phyloP scores from a whole-genome alignment of 352 stramenopile species.

The Peronospora destructor region DNA sequence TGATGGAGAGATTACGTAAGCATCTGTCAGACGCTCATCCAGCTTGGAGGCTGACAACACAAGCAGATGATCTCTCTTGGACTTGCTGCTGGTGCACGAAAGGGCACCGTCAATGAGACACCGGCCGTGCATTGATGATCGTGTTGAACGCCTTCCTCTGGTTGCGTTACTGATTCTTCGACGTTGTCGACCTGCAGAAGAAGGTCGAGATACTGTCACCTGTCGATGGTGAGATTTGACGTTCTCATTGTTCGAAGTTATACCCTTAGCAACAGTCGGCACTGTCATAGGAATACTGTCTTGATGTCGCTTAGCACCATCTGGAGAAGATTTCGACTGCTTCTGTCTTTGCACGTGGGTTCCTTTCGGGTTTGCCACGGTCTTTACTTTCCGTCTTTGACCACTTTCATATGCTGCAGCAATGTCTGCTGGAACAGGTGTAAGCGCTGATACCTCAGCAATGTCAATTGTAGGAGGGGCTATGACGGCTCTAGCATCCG shows the following conservation, averaged over 20 bases:
- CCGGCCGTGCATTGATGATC: background rate
- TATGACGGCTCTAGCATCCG: too few relatives aligned
- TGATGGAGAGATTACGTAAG: conserved; percentile 19
- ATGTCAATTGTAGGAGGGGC: background rate
- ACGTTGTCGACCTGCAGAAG: background rate
- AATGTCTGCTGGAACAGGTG: conserved; percentile 21
- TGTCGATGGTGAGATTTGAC: too few relatives aligned
- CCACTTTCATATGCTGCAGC: conserved; percentile 14
- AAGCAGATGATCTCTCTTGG: too few relatives aligned
- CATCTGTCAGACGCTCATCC: conserved; percentile 5
- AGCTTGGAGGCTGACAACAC: background rate
- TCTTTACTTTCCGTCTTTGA: conserved; percentile 10
- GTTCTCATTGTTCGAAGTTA: too few relatives aligned
- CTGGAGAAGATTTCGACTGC: too few relatives aligned
- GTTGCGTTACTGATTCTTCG: conserved; percentile 8
- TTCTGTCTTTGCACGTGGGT: too few relatives aligned
- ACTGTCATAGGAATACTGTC: too few relatives aligned
- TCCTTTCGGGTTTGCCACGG: background rate
- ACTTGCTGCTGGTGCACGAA: too few relatives aligned
- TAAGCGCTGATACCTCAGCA: conserved; percentile 19
- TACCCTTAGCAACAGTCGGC: too few relatives aligned
- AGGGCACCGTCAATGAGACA: background rate
- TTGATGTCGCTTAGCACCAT: too few relatives aligned
- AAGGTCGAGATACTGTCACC: too few relatives aligned
- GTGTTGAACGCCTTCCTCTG: conserved; percentile 1